phyloP scores from a whole-genome alignment of 2,329 filamentous ascomycete species.

The Fusarium sp. region DNA sequence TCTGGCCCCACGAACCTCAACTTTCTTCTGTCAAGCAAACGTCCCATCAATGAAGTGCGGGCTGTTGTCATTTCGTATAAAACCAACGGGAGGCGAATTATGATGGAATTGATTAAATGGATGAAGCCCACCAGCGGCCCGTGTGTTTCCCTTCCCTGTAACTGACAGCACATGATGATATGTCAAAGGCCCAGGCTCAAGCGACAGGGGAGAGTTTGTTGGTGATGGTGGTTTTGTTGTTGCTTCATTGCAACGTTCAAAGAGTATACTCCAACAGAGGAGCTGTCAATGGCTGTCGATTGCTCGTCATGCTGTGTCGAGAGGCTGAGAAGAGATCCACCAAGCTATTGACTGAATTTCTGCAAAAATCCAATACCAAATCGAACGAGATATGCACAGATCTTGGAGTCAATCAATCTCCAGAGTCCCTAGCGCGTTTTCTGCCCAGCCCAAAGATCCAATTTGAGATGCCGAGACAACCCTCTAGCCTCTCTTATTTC shows the following conservation, averaged over 20 bases:
- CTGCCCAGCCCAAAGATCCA: slow-evolving; percentile 23
- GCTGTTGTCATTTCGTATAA: slow-evolving; percentile 8
- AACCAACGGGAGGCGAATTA: slow-evolving; percentile 17
- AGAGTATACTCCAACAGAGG: background rate
- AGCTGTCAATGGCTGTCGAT: slow-evolving; percentile 1
- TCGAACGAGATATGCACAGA: slow-evolving; percentile 10
- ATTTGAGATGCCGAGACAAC: slow-evolving; percentile 30
- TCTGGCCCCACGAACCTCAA: background rate
- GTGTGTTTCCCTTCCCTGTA: slow-evolving; percentile 33
- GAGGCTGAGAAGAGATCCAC: slow-evolving; percentile 19
- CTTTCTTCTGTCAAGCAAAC: background rate
- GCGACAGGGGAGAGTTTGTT: slow-evolving; percentile 1
- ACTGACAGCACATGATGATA: slow-evolving; percentile 30
- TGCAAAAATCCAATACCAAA: slow-evolving; percentile 1
- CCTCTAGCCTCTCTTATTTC: slow-evolving; percentile 20
- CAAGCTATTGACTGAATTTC: slow-evolving; percentile 29
- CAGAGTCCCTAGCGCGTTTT: slow-evolving; percentile 39
- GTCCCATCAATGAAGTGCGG: background rate
- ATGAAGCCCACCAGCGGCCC: slow-evolving; percentile 37
- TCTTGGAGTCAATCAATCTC: slow-evolving; percentile 6
- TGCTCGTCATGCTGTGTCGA: slow-evolving; percentile 17
- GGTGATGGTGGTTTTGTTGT: slow-evolving; percentile 1
- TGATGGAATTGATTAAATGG: slow-evolving; percentile 18
- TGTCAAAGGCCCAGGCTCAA: slow-evolving; percentile 5
- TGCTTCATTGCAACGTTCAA: slow-evolving; percentile 7